These are phyloP conservation scores for Boletus pseudo-olivaceus DNA, from an alignment of 768 basidiomycete species.

Conservation along the genomic window DNA sequence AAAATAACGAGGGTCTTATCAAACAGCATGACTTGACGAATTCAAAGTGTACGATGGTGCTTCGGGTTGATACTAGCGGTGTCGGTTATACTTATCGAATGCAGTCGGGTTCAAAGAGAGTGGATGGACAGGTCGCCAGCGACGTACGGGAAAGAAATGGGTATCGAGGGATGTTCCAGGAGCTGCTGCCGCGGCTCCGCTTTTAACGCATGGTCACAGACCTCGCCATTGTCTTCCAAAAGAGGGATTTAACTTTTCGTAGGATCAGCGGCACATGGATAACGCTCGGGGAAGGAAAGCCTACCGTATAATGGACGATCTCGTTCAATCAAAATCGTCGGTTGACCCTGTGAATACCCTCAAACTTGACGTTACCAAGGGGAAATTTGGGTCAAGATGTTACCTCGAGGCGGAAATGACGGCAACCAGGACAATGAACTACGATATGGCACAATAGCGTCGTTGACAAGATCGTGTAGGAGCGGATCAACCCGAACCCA, in stretches of 20 bases:
- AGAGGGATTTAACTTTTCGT: slow-evolving; percentile 1
- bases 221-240: slow-evolving; percentile 16
- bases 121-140: slow-evolving; percentile 17
- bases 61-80: background rate
- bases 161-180: slow-evolving; percentile 3
- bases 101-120: slow-evolving; percentile 4
- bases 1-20: slow-evolving; percentile 6
- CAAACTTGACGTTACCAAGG: background rate
- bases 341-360: background rate
- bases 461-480: background rate
- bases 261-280: background rate
- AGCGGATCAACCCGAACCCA: background rate
- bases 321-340: background rate
- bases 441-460: background rate
- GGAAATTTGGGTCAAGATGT: background rate
- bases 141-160: slow-evolving; percentile 5
- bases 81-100: background rate
- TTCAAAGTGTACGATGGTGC: background rate
- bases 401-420: slow-evolving; percentile 4
- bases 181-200: background rate
- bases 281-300: background rate
- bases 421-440: slow-evolving; percentile 1
- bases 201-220: background rate
- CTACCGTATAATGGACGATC: background rate
- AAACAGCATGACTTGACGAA: slow-evolving; percentile 16